Percentiles rank a stretch among this genome's conserved stretches.
phyloP scores from a whole-genome alignment of 192 early-diverging fungal genomes.

The Backusella psychrophila region DNA sequence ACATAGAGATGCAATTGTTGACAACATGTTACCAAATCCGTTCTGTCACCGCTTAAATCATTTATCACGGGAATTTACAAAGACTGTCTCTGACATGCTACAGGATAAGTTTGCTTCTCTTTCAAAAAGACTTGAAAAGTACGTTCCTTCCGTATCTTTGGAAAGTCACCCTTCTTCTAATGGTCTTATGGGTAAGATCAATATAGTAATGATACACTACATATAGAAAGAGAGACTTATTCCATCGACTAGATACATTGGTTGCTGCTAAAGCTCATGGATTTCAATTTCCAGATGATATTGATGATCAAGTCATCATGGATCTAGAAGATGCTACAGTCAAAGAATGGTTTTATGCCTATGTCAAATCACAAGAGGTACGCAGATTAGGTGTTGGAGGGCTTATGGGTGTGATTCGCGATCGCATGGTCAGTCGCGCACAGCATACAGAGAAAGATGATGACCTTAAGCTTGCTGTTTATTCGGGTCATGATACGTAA shows the following conservation, averaged over 20 bases:
- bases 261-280: constrained; percentile 34
- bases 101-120: constrained; percentile 22
- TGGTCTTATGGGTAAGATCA: constrained; percentile 27
- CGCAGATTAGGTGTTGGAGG: constrained; percentile 34
- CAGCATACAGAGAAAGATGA: constrained; percentile 22
- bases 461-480: constrained; percentile 34
- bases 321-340: constrained; percentile 30
- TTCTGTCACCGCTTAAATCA: constrained; percentile 24
- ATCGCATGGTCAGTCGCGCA: constrained; percentile 29
- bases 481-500: constrained; percentile 43
- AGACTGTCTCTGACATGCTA: constrained; percentile 13
- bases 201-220: not conserved
- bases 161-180: constrained; percentile 39
- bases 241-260: constrained; percentile 15
- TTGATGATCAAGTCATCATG: constrained; percentile 22
- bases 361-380: constrained; percentile 23
- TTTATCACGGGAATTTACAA: constrained; percentile 26
- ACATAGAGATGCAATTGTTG: constrained; percentile 25
- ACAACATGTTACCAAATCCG: constrained; percentile 36
- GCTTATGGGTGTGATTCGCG: constrained; percentile 34
- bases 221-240: too few relatives aligned
- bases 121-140: constrained; percentile 19
- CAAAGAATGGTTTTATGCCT: constrained; percentile 39
- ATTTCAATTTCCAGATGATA: constrained; percentile 24
- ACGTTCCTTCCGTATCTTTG: constrained; percentile 34